Evolutionary conservation across 2,329 filamentous ascomycete genomes (phyloP).

Genomic region (Leptographium galeiforme): DNA sequence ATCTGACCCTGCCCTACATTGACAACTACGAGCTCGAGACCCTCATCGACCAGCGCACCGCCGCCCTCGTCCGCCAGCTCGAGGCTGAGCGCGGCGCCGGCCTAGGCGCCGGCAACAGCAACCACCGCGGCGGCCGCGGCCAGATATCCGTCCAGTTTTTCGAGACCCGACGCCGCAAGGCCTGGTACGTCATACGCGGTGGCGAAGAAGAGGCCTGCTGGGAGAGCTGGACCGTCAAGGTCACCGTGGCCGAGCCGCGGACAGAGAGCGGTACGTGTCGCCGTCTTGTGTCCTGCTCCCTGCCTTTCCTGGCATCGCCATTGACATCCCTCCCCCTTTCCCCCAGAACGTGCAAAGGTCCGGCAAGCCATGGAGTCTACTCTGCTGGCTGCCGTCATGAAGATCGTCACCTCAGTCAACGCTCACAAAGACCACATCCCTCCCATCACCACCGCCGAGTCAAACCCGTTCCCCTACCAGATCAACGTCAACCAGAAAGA

Average conservation of each 20-base stretch:
- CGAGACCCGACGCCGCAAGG: conserved; percentile 76
- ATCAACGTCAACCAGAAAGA: conserved; percentile 78
- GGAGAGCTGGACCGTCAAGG: conserved; percentile 90
- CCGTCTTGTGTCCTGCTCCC: conserved; percentile 2
- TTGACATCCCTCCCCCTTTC: background rate
- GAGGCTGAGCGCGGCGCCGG: conserved; percentile 30
- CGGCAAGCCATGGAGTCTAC: conserved; percentile 84
- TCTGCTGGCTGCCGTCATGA: conserved; percentile 73
- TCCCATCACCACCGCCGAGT: conserved; percentile 81
- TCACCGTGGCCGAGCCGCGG: conserved; percentile 79
- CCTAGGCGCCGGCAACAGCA: conserved; percentile 35
- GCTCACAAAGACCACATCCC: conserved; percentile 91
- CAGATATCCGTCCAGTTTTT: conserved; percentile 86
- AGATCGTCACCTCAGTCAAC: conserved; percentile 80
- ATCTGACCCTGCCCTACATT: conserved; percentile 79
- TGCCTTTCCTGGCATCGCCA: background rate
- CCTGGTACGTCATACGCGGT: conserved; percentile 54
- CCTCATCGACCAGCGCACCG: conserved; percentile 78
- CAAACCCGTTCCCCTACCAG: conserved; percentile 91
- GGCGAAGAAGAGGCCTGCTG: conserved; percentile 88
- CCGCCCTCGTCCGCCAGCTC: conserved; percentile 67
- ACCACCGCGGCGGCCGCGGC: conserved; percentile 47
- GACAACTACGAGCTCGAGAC: conserved; percentile 85
- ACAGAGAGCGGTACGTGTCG: conserved; percentile 65
- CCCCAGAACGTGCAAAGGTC: conserved; percentile 69